phyloP scores from a whole-genome alignment of 2,329 filamentous ascomycete species.

The Dendrostoma leiphaemia region DNA sequence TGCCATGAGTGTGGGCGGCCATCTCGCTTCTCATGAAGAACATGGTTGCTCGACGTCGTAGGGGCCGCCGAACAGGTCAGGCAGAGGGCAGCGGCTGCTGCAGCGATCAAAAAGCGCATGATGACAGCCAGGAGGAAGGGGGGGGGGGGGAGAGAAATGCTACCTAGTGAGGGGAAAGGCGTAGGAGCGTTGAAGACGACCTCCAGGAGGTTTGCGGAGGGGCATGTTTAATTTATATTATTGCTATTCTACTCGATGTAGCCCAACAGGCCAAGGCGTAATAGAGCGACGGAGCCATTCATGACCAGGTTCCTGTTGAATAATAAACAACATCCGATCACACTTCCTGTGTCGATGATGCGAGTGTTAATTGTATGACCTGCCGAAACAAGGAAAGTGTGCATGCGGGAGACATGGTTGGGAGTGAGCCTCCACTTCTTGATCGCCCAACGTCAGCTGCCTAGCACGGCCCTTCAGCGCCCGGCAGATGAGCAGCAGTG shows the following conservation, averaged over 20 bases:
- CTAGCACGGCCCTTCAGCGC: background rate
- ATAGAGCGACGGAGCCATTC: background rate
- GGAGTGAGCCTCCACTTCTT: background rate
- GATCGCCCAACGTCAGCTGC: background rate
- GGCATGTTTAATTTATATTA: background rate
- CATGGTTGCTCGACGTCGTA: constrained; percentile 8
- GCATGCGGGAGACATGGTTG: background rate
- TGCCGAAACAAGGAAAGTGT: background rate
- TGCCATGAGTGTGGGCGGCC: constrained; percentile 12
- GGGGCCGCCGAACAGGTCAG: constrained; percentile 7
- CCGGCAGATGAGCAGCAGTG: background rate
- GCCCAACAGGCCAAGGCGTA: background rate
- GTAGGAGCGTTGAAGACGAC: background rate
- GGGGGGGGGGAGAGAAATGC: background rate
- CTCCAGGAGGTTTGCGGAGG: background rate
- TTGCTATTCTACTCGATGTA: background rate
- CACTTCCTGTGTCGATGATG: background rate
- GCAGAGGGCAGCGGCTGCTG: constrained; percentile 2
- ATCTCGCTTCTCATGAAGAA: constrained; percentile 15
- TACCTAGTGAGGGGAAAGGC: background rate
- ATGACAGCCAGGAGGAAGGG: background rate
- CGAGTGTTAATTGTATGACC: background rate
- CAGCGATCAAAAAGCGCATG: constrained; percentile 10
- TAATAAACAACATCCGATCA: background rate
- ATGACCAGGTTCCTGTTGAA: background rate